These are phyloP conservation scores for Dactylonectria estremocensis DNA, from an alignment of 2,329 filamentous ascomycete genomes.

Conservation along the genomic window DNA sequence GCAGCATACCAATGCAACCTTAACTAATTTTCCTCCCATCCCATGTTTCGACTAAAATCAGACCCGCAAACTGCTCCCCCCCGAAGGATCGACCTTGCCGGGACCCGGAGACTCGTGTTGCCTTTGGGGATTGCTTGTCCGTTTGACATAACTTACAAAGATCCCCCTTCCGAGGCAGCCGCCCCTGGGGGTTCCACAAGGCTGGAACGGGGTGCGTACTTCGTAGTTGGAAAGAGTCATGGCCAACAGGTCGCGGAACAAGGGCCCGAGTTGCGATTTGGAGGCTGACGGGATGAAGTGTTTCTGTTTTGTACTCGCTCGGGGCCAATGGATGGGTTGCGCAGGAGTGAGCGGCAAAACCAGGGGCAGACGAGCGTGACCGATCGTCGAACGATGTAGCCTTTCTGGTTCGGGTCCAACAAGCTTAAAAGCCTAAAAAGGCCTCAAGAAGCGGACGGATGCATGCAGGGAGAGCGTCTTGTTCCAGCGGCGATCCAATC, in stretches of 20 bases:
- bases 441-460: background rate
- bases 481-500: background rate
- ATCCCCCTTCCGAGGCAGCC: background rate
- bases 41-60: background rate
- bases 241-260: background rate
- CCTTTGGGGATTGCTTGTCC: background rate
- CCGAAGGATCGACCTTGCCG: background rate
- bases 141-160: constrained; percentile 3
- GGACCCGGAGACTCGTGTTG: background rate
- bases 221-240: background rate
- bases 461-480: background rate
- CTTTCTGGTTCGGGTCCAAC: background rate
- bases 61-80: background rate
- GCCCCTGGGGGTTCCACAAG: background rate
- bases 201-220: background rate
- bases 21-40: background rate
- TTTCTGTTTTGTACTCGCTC: no score
- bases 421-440: constrained; percentile 11
- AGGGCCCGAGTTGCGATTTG: background rate
- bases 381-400: background rate
- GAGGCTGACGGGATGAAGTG: background rate
- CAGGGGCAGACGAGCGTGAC: background rate
- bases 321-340: background rate
- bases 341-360: background rate
- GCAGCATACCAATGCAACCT: background rate